Evolutionary conservation across 2,329 filamentous ascomycete genomes (phyloP).

Genomic region (Aspergillus nomiae): DNA sequence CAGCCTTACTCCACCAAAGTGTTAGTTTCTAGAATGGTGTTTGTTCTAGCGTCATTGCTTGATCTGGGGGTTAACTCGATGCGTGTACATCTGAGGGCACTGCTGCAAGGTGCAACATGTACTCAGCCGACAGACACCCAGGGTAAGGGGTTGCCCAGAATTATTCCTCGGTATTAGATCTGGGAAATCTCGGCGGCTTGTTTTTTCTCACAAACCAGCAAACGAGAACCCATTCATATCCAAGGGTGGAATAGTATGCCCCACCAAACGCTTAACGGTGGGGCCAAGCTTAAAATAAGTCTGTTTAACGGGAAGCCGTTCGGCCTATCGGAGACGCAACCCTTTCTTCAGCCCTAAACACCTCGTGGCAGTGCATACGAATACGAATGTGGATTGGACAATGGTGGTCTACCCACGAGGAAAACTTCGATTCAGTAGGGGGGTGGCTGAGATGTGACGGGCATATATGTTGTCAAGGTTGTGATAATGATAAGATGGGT

Average conservation of each 20-base stretch:
- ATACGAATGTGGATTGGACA: background rate
- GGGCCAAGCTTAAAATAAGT: conserved; percentile 1
- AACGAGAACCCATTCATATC: background rate
- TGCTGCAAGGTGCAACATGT: background rate
- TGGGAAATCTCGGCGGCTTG: background rate
- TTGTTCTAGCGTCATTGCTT: background rate
- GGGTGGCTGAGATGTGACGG: background rate
- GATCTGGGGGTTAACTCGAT: background rate
- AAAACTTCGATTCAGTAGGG: background rate
- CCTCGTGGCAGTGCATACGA: background rate
- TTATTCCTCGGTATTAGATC: background rate
- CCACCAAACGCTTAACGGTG: background rate
- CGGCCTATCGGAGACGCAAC: background rate
- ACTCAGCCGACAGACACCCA: background rate
- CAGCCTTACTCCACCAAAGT: background rate
- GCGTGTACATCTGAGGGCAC: background rate
- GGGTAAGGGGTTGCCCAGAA: background rate
- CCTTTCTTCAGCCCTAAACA: background rate
- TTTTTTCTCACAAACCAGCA: background rate
- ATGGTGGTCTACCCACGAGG: background rate
- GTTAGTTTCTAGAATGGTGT: background rate
- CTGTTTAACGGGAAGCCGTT: background rate
- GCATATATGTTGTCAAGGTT: background rate
- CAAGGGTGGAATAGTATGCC: background rate
- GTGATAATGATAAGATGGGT: background rate